Percentiles rank a stretch among this genome's conserved stretches.
These are phyloP conservation scores for Alternaria sp. DNA, from an alignment of 2,329 filamentous ascomycete genomes.

Conservation along the genomic window DNA sequence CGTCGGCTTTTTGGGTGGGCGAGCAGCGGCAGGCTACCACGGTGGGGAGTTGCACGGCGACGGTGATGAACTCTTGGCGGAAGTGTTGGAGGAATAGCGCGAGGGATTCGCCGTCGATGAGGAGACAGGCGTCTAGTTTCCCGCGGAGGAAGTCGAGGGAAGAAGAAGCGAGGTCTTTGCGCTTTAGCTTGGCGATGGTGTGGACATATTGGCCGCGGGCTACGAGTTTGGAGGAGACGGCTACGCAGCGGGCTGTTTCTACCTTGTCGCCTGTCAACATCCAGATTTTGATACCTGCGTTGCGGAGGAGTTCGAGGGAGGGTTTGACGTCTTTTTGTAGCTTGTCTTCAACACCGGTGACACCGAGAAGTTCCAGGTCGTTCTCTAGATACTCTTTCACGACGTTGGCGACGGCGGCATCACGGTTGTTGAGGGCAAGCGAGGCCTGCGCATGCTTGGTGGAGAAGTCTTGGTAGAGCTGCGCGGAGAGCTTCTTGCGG, in stretches of 20 bases:
- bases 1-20: slow-evolving; percentile 94
- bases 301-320: slow-evolving; percentile 90
- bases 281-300: slow-evolving; percentile 99
- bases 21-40: slow-evolving; percentile 97
- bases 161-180: slow-evolving; percentile 84
- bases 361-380: slow-evolving; percentile 90
- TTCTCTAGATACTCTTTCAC: slow-evolving; percentile 82
- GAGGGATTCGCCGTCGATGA: slow-evolving; percentile 94
- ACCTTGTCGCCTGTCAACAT: slow-evolving; percentile 99
- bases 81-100: slow-evolving; percentile 83
- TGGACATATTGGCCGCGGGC: slow-evolving; percentile 94
- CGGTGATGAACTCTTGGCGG: slow-evolving; percentile 81
- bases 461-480: slow-evolving; percentile 84
- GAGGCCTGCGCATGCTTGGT: slow-evolving; percentile 78
- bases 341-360: slow-evolving; percentile 97
- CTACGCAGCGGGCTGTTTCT: slow-evolving; percentile 95
- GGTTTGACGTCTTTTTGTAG: slow-evolving; percentile 95
- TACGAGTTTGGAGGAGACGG: slow-evolving; percentile 92
- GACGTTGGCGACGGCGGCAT: slow-evolving; percentile 79
- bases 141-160: slow-evolving; percentile 86
- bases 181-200: slow-evolving; percentile 84
- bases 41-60: slow-evolving; percentile 85
- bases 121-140: slow-evolving; percentile 83
- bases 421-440: slow-evolving; percentile 78
- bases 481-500: slow-evolving; percentile 79